Conservation (phyloP, 495 filamentous ascomycete species). For the Aspergillus wentii region DNA sequence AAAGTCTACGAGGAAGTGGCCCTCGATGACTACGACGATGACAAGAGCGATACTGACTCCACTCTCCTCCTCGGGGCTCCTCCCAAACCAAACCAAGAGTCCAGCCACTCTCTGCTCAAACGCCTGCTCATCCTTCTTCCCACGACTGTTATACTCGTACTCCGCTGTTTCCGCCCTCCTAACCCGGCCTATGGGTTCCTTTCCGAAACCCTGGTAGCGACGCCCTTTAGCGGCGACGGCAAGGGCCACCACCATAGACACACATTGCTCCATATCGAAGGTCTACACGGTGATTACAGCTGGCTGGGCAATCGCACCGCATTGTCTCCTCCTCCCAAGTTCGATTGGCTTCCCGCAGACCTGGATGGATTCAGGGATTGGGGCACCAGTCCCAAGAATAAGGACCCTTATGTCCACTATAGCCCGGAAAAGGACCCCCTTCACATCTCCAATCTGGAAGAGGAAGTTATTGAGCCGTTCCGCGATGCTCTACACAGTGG, state of each 20-base stretch:
- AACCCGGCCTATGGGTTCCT: slow-evolving; percentile 17
- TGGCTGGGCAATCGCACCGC: slow-evolving; percentile 16
- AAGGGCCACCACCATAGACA: slow-evolving; percentile 2
- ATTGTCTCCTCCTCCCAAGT: slow-evolving; percentile 10
- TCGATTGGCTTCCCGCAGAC: slow-evolving; percentile 21
- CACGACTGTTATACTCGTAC: slow-evolving; percentile 9
- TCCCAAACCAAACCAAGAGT: slow-evolving; percentile 1
- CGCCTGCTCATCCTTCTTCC: slow-evolving; percentile 13
- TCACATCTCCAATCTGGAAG: slow-evolving; percentile 33
- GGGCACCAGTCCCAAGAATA: slow-evolving; percentile 2
- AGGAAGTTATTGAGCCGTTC: slow-evolving; percentile 23
- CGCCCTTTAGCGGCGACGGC: slow-evolving; percentile 18
- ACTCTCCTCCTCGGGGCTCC: slow-evolving; percentile 10
- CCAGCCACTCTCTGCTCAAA: slow-evolving; percentile 5
- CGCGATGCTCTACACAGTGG: slow-evolving; percentile 16
- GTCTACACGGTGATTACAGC: slow-evolving; percentile 3
- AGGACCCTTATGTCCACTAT: slow-evolving; percentile 20
- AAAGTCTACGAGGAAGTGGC: slow-evolving; percentile 14
- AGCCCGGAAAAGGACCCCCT: slow-evolving; percentile 34
- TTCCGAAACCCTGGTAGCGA: slow-evolving; percentile 16
- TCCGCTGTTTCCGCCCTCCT: slow-evolving; percentile 15
- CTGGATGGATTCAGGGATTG: slow-evolving; percentile 25
- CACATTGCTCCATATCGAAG: not conserved
- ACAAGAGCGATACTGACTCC: slow-evolving; percentile 10
- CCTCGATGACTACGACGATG: slow-evolving; percentile 15